These are phyloP conservation scores for Saitozyma sp. DNA, from an alignment of 768 basidiomycete species.

Conservation along the genomic window DNA sequence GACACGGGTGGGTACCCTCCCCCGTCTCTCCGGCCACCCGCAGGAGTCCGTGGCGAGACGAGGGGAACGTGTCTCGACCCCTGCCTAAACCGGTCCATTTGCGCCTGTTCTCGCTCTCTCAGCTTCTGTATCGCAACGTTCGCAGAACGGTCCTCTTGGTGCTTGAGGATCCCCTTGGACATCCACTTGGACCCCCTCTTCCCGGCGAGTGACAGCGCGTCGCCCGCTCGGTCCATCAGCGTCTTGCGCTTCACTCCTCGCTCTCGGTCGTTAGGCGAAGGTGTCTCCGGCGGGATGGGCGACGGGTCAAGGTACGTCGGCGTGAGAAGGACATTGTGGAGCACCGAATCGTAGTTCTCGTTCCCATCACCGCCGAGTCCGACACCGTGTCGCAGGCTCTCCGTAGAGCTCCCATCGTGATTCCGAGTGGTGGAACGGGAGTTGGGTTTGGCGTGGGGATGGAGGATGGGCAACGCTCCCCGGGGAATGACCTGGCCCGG, in stretches of 20 bases:
- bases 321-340: slow-evolving; percentile 42
- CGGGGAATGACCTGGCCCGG: slow-evolving; percentile 39
- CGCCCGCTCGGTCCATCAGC: slow-evolving; percentile 23
- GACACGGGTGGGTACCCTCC: not conserved
- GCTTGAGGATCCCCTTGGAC: slow-evolving; percentile 23
- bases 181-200: slow-evolving; percentile 18
- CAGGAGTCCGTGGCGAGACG: too few species aligned
- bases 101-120: slow-evolving; percentile 28
- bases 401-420: too few species aligned
- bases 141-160: slow-evolving; percentile 1
- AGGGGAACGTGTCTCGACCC: not conserved
- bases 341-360: slow-evolving; percentile 39
- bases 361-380: too few species aligned
- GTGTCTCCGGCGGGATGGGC: slow-evolving; percentile 1
- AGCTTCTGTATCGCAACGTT: slow-evolving; percentile 15
- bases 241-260: slow-evolving; percentile 15
- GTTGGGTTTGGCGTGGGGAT: too few species aligned
- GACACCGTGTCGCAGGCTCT: too few species aligned
- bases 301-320: slow-evolving; percentile 36
- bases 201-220: slow-evolving; percentile 9
- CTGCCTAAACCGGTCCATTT: slow-evolving; percentile 35
- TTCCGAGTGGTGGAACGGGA: too few species aligned
- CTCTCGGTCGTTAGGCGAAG: slow-evolving; percentile 2
- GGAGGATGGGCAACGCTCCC: too few species aligned
- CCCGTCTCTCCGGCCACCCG: too few species aligned